phyloP scores from a whole-genome alignment of 495 filamentous ascomycete species.

The Rhizodiscina lignyota region DNA sequence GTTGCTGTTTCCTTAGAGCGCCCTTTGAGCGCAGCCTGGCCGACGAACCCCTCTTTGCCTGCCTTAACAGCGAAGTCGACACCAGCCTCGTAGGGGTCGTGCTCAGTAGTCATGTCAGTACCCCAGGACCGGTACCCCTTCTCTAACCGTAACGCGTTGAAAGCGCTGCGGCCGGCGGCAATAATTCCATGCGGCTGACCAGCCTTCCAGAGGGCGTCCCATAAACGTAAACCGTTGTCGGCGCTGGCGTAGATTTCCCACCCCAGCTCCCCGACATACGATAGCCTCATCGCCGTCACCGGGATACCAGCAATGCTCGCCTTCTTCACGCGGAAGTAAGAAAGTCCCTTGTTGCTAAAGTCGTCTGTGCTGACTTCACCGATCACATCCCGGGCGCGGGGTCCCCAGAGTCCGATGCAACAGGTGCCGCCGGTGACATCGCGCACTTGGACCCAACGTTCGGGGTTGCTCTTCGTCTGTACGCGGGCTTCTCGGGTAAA shows the following conservation, averaged over 20 bases:
- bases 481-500: constrained; percentile 25
- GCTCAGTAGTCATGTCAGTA: constrained; percentile 31
- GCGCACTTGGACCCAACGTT: constrained; percentile 24
- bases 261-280: constrained; percentile 32
- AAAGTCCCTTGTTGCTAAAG: constrained; percentile 24
- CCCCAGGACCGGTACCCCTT: constrained; percentile 29
- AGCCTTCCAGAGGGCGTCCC: constrained; percentile 28
- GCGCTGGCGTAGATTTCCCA: constrained; percentile 34
- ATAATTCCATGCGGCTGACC: constrained; percentile 29
- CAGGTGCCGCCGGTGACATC: constrained; percentile 34
- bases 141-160: constrained; percentile 31
- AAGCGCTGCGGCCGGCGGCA: constrained; percentile 29
- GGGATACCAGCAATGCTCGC: constrained; percentile 24
- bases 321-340: constrained; percentile 24
- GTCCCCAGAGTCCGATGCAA: constrained; percentile 35
- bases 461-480: constrained; percentile 12
- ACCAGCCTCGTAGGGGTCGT: constrained; percentile 32
- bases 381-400: constrained; percentile 26
- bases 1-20: constrained; percentile 11
- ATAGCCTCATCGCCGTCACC: constrained; percentile 25
- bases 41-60: constrained; percentile 24
- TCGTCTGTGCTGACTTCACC: constrained; percentile 19
- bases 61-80: constrained; percentile 20
- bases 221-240: constrained; percentile 28
- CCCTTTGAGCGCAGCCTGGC: constrained; percentile 20